These are phyloP conservation scores for Neoscytalidium dimidiatum DNA, from an alignment of 2,329 filamentous ascomycete genomes.

Conservation along the genomic window DNA sequence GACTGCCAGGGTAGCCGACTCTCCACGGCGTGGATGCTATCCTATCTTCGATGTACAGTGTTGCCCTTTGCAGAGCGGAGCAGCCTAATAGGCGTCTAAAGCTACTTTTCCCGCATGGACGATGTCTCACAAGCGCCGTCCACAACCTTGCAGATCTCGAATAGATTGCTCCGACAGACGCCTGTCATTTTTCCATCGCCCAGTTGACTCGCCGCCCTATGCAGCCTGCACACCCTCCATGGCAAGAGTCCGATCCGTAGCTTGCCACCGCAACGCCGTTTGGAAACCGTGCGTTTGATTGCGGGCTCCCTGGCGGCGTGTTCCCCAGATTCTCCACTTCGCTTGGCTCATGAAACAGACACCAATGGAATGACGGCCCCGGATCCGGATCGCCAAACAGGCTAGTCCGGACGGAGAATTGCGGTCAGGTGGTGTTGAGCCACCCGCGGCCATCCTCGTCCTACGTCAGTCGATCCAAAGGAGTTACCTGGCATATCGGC, in stretches of 20 bases:
- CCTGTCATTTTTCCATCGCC: not conserved
- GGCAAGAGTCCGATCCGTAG: not conserved
- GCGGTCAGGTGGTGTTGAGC: not conserved
- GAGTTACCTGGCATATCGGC: not conserved
- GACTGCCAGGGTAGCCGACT: not conserved
- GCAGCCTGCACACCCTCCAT: not conserved
- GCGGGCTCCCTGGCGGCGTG: not conserved
- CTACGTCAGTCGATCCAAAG: not conserved
- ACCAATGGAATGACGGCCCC: slow-evolving; percentile 3
- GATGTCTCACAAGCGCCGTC: not conserved
- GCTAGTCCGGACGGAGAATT: not conserved
- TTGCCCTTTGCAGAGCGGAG: not conserved
- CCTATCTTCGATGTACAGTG: not conserved
- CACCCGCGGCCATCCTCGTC: not conserved
- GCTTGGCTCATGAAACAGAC: slow-evolving; percentile 17
- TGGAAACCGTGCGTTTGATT: not conserved
- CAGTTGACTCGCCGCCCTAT: not conserved
- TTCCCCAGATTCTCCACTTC: slow-evolving; percentile 16
- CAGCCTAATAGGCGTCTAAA: not conserved
- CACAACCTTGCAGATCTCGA: not conserved
- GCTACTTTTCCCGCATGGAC: not conserved
- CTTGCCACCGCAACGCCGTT: not conserved
- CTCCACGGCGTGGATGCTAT: not conserved
- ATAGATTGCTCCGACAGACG: slow-evolving; percentile 2
- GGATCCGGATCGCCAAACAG: not conserved